Conservation (phyloP, 208 protist species). For the Wallacemonas sp. region DNA sequence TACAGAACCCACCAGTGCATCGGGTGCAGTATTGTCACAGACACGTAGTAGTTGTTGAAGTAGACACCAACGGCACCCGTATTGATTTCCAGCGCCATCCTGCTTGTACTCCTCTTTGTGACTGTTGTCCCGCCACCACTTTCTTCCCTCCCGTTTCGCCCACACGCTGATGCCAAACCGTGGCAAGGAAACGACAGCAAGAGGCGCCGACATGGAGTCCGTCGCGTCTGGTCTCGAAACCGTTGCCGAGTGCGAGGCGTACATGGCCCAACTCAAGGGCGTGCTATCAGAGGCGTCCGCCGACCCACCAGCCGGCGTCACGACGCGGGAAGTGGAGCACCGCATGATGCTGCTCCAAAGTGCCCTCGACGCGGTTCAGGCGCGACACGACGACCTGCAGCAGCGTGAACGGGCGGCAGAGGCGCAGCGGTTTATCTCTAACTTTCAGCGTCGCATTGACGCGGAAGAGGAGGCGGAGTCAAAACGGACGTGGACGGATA, state of each 20-base stretch:
- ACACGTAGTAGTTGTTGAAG: no score
- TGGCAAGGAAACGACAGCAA: neutral
- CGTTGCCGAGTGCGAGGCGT: constrained; percentile 33
- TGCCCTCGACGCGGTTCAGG: constrained; percentile 58
- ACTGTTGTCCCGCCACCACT: neutral
- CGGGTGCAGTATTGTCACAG: no score
- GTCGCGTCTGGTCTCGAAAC: neutral
- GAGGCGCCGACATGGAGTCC: neutral
- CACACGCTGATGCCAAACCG: no score
- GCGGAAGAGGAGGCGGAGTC: constrained; percentile 29
- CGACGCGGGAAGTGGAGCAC: constrained; percentile 45
- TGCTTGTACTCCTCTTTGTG: neutral
- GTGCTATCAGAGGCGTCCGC: constrained; percentile 58
- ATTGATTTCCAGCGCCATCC: neutral
- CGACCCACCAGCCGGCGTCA: constrained; percentile 51
- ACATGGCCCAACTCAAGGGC: constrained; percentile 59
- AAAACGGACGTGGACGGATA: constrained; percentile 40
- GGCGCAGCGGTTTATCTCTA: constrained; percentile 33
- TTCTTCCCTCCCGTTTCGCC: constrained; percentile 4
- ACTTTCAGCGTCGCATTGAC: constrained; percentile 38
- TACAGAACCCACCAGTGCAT: no score
- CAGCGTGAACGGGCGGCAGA: constrained; percentile 31
- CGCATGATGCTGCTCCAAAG: constrained; percentile 61
- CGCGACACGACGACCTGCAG: constrained; percentile 31
- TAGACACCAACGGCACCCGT: no score